A percentile compares a stretch with the other conserved stretches of the same genome.
Evolutionary conservation across 768 basidiomycete genomes (phyloP).

Genomic region (Floccularia luteovirens): DNA sequence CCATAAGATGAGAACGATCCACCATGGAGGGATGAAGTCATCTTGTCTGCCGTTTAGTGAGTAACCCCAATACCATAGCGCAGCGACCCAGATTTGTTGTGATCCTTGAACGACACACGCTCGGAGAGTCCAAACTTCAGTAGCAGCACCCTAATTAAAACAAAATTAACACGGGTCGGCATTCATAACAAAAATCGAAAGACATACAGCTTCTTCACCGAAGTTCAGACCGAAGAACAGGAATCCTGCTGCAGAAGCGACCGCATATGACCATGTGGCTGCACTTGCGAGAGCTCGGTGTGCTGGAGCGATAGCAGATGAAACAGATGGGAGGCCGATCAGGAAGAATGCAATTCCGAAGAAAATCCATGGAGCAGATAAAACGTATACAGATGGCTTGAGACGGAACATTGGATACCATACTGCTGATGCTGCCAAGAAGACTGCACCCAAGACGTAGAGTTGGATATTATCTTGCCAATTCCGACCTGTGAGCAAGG

Average conservation of each 20-base stretch:
- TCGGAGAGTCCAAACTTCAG: slow-evolving; percentile 88
- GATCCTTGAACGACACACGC: slow-evolving; percentile 93
- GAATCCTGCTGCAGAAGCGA: slow-evolving; percentile 91
- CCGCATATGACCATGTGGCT: slow-evolving; percentile 88
- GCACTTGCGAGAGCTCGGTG: slow-evolving; percentile 65
- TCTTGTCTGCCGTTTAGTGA: slow-evolving; percentile 52
- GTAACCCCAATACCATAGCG: slow-evolving; percentile 94
- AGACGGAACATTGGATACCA: slow-evolving; percentile 90
- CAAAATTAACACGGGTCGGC: no score
- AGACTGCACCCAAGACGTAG: slow-evolving; percentile 87
- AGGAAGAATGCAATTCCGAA: slow-evolving; percentile 88
- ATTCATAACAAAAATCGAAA: no score
- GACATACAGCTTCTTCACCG: slow-evolving; percentile 97
- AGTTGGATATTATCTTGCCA: slow-evolving; percentile 75
- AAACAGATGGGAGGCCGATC: slow-evolving; percentile 80
- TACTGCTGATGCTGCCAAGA: slow-evolving; percentile 75
- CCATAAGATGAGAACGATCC: slow-evolving; percentile 78
- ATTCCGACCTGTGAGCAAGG: slow-evolving; percentile 80
- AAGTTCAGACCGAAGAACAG: slow-evolving; percentile 94
- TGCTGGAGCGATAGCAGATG: slow-evolving; percentile 45
- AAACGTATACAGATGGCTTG: slow-evolving; percentile 81
- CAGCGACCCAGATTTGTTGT: slow-evolving; percentile 94
- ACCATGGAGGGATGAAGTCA: slow-evolving; percentile 66
- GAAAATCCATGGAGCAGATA: slow-evolving; percentile 87
- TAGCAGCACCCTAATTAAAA: slow-evolving; percentile 90